These are phyloP conservation scores for Lepiota brunneoincarnata DNA, from an alignment of 768 basidiomycete genomes.

Conservation along the genomic window DNA sequence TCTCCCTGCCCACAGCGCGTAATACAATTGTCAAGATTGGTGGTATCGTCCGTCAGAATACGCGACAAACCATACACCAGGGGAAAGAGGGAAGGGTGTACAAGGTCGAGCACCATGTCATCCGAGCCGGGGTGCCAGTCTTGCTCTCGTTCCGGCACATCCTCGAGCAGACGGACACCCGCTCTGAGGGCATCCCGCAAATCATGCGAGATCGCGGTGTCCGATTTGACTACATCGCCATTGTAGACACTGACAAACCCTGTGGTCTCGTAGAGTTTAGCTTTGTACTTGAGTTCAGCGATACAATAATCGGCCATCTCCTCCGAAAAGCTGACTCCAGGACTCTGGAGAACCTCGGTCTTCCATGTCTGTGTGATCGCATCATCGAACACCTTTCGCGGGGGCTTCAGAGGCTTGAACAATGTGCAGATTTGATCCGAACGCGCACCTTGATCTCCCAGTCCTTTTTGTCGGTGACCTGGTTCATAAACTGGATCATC, in stretches of 20 bases:
- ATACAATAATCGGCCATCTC: constrained; percentile 22
- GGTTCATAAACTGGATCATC: constrained; percentile 20
- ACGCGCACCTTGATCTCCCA: constrained; percentile 28
- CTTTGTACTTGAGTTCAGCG: constrained; percentile 20
- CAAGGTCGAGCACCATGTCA: constrained; percentile 38
- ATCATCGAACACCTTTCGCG: constrained; percentile 15
- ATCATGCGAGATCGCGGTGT: constrained; percentile 22
- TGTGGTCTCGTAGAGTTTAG: constrained; percentile 12
- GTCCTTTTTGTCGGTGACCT: constrained; percentile 27
- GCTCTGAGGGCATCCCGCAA: constrained; percentile 18
- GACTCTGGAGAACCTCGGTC: constrained; percentile 1
- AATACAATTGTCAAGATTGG: constrained; percentile 14
- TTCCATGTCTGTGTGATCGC: constrained; percentile 16
- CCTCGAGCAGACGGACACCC: constrained; percentile 26
- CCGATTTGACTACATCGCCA: constrained; percentile 25
- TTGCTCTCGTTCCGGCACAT: constrained; percentile 27
- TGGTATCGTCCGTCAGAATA: constrained; percentile 6
- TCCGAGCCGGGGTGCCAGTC: constrained; percentile 45
- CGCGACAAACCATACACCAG: constrained; percentile 30
- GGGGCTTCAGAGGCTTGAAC: not conserved
- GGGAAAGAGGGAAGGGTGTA: constrained; percentile 40
- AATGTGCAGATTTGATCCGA: not conserved
- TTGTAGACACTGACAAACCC: constrained; percentile 18
- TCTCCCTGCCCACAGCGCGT: constrained; percentile 13
- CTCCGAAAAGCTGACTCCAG: constrained; percentile 1